These are phyloP conservation scores for Paramecium sexaurelia DNA, from an alignment of 73 alveolate species.

Conservation along the genomic window DNA sequence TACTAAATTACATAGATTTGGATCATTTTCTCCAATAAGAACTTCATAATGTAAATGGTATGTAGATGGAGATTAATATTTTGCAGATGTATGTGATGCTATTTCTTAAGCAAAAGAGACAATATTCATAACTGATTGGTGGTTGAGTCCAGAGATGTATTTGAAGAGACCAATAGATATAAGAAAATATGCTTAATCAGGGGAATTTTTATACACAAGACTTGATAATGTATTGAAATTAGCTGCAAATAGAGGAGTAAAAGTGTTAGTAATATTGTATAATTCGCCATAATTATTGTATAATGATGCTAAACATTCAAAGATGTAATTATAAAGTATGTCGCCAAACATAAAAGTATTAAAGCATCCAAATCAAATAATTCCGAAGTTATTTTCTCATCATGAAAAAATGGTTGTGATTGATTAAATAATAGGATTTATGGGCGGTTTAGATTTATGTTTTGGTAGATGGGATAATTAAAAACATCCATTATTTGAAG, in stretches of 20 bases:
- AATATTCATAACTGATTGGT: conserved; percentile 72
- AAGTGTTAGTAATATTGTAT: conserved; percentile 80
- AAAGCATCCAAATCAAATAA: conserved; percentile 83
- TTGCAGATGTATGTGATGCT: conserved; percentile 68
- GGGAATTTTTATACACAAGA: not conserved
- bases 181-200: not conserved
- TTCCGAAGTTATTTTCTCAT: conserved; percentile 88
- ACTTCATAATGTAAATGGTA: conserved; percentile 64
- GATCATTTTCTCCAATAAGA: not conserved
- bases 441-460: conserved; percentile 97
- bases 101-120: conserved; percentile 72
- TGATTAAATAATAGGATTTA: conserved; percentile 89
- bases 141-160: conserved; percentile 78
- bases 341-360: conserved; percentile 88
- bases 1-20: not conserved
- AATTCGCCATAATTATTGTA: conserved; percentile 80
- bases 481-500: conserved; percentile 87
- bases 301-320: conserved; percentile 78
- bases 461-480: conserved; percentile 94
- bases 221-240: conserved; percentile 16
- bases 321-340: conserved; percentile 74
- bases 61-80: conserved; percentile 76
- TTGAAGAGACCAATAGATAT: conserved; percentile 22
- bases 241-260: conserved; percentile 92
- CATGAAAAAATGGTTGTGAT: conserved; percentile 95